Conservation (phyloP, 257 asterid species). For the Fraxinus anomala region DNA sequence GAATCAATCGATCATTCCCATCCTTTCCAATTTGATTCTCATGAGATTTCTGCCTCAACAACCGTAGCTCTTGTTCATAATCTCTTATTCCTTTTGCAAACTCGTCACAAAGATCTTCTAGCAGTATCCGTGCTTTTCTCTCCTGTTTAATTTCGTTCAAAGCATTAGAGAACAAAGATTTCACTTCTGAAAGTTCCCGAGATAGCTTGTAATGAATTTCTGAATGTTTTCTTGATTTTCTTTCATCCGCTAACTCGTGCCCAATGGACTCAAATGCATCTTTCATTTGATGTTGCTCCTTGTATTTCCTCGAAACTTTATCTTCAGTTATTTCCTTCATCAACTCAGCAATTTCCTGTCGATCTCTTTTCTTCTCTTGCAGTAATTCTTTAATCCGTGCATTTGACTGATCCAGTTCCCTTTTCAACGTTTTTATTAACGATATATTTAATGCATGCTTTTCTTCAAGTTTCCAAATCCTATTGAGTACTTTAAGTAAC, state of each 20-base stretch:
- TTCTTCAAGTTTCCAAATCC: slow-evolving; percentile 94
- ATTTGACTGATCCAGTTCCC: slow-evolving; percentile 60
- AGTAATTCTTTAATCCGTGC: slow-evolving; percentile 46
- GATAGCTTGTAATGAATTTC: slow-evolving; percentile 56
- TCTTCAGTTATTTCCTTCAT: slow-evolving; percentile 44
- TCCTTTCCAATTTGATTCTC: slow-evolving; percentile 38
- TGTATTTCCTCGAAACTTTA: slow-evolving; percentile 40
- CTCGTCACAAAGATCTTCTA: slow-evolving; percentile 87
- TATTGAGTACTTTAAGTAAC: slow-evolving; percentile 73
- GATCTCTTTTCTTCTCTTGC: slow-evolving; percentile 59
- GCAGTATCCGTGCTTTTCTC: slow-evolving; percentile 55
- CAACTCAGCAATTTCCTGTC: slow-evolving; percentile 44
- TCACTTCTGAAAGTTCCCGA: slow-evolving; percentile 58
- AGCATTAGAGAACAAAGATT: slow-evolving; percentile 46
- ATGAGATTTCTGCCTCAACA: slow-evolving; percentile 44
- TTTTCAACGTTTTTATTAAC: slow-evolving; percentile 55
- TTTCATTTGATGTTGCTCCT: slow-evolving; percentile 41
- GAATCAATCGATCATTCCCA: slow-evolving; percentile 54
- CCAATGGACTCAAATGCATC: slow-evolving; percentile 41
- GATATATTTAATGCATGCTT: slow-evolving; percentile 62
- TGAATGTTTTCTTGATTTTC: slow-evolving; percentile 53
- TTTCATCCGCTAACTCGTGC: slow-evolving; percentile 57
- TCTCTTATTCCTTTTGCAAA: slow-evolving; percentile 76
- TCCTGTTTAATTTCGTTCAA: slow-evolving; percentile 59
- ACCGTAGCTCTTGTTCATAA: slow-evolving; percentile 60